These are phyloP conservation scores for Rhynchosporium graminicola DNA, from an alignment of 2,329 filamentous ascomycete genomes.

Conservation along the genomic window DNA sequence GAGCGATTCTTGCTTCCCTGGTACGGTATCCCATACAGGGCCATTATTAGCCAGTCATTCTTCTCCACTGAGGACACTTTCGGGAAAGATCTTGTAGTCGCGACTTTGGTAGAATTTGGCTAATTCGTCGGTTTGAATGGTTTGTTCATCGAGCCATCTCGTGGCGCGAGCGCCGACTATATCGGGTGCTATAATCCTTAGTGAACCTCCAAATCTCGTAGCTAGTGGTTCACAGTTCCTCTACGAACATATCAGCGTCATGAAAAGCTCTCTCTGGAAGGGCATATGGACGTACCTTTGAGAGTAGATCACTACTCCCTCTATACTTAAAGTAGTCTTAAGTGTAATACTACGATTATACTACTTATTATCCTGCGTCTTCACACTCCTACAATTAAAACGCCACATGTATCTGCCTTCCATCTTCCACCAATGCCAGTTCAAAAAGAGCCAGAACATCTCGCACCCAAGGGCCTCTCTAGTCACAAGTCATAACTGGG, in stretches of 20 bases:
- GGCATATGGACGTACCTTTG: background rate
- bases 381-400: background rate
- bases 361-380: background rate
- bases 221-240: background rate
- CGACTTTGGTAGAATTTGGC: background rate
- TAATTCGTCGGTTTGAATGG: background rate
- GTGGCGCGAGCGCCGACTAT: background rate
- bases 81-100: constrained; percentile 6
- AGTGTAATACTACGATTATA: background rate
- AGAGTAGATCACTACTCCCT: background rate
- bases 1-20: background rate
- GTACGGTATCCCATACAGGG: background rate
- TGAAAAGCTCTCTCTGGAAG: background rate
- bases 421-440: background rate
- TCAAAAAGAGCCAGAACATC: constrained; percentile 4
- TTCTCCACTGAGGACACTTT: background rate
- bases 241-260: background rate
- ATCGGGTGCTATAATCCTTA: background rate
- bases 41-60: background rate
- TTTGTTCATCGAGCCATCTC: constrained; percentile 5
- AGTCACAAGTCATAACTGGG: background rate
- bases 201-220: background rate
- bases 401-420: background rate
- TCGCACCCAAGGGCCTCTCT: constrained; percentile 1
- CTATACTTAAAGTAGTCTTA: background rate